A percentile compares a stretch with the other conserved stretches of the same genome.
Evolutionary conservation across 2,329 filamentous ascomycete species (phyloP).

Genomic region (Microsporum ferrugineum): DNA sequence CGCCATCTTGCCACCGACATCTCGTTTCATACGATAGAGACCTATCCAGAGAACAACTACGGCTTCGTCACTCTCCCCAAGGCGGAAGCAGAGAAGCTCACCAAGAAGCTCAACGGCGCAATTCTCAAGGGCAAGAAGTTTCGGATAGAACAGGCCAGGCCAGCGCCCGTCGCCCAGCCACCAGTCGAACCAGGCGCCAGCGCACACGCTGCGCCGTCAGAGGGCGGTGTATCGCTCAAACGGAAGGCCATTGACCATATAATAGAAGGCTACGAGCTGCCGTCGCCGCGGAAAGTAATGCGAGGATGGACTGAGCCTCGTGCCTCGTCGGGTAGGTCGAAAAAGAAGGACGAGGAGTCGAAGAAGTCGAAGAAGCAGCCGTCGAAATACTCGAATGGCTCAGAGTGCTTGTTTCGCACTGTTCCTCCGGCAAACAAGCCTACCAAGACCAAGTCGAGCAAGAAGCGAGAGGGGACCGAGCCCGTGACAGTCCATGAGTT

Average conservation of each 20-base stretch:
- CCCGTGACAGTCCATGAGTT: constrained; percentile 75
- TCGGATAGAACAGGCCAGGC: constrained; percentile 65
- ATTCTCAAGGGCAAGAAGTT: constrained; percentile 78
- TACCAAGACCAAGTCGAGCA: constrained; percentile 16
- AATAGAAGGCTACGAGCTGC: constrained; percentile 59
- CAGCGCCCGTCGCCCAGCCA: background rate
- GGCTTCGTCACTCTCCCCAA: constrained; percentile 76
- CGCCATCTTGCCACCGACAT: constrained; percentile 60
- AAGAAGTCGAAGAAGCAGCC: constrained; percentile 45
- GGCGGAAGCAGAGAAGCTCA: constrained; percentile 78
- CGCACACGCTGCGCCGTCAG: constrained; percentile 33
- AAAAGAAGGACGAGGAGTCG: constrained; percentile 45
- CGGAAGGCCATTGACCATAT: constrained; percentile 43
- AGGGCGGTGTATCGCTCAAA: constrained; percentile 33
- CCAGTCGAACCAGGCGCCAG: constrained; percentile 17
- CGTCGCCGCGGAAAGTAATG: constrained; percentile 66
- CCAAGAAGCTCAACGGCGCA: constrained; percentile 79
- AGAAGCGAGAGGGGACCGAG: constrained; percentile 49
- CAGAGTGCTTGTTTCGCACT: constrained; percentile 78
- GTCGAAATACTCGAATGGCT: constrained; percentile 70
- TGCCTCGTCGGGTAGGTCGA: constrained; percentile 36
- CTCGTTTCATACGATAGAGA: constrained; percentile 76
- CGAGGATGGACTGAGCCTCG: constrained; percentile 66
- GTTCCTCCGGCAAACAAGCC: constrained; percentile 52
- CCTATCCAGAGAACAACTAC: constrained; percentile 82